Evolutionary conservation across 345 rosid genomes (phyloP).

Genomic region (Hibiscus syriacus): DNA sequence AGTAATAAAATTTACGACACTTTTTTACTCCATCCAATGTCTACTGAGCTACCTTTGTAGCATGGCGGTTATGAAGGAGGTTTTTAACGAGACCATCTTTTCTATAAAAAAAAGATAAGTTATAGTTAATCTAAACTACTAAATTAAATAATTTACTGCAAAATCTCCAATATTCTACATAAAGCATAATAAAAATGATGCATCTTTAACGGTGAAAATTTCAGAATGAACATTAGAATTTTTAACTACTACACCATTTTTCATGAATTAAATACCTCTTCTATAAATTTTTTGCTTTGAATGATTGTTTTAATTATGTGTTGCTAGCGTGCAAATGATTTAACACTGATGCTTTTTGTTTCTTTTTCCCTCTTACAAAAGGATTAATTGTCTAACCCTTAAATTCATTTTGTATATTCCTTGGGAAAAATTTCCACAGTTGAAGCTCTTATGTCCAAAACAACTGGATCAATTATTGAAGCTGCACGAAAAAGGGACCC

Average conservation of each 20-base stretch:
- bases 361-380: background rate
- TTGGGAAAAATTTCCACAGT: slow-evolving; percentile 21
- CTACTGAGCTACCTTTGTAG: no score
- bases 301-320: background rate
- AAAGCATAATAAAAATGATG: background rate
- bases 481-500: slow-evolving; percentile 90
- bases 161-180: no score
- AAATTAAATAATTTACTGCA: no score
- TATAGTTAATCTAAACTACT: no score
- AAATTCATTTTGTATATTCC: slow-evolving; percentile 7
- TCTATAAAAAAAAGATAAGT: no score
- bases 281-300: background rate
- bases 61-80: no score
- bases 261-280: background rate
- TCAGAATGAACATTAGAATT: background rate
- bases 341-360: background rate
- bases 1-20: no score
- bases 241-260: background rate
- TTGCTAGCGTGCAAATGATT: background rate
- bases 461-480: slow-evolving; percentile 95
- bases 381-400: slow-evolving; percentile 3
- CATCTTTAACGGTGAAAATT: no score
- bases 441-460: slow-evolving; percentile 99
- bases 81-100: no score
- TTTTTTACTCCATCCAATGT: no score